Percentiles rank a stretch among this genome's conserved stretches.
phyloP scores from a whole-genome alignment of 2,329 filamentous ascomycete species.

The Drechslerella dactyloides region DNA sequence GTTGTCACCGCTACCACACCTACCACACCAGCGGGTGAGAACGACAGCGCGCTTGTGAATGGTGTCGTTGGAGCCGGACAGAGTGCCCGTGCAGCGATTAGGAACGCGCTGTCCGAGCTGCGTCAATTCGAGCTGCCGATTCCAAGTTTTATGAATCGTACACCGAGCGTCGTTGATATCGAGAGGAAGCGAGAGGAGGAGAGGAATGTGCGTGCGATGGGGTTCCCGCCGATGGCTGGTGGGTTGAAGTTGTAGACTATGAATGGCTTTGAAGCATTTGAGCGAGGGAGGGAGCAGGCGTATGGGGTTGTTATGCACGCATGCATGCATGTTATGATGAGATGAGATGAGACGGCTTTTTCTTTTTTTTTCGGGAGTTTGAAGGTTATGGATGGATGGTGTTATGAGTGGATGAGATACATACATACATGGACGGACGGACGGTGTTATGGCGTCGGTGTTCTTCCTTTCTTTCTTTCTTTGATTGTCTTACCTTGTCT shows the following conservation, averaged over 20 bases:
- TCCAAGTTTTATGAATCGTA: not conserved
- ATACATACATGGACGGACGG: no score
- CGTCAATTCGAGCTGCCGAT: not conserved
- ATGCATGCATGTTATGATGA: not conserved
- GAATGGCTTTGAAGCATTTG: not conserved
- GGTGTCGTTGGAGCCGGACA: no score
- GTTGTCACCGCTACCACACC: no score
- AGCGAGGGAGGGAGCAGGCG: not conserved
- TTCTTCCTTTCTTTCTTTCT: no score
- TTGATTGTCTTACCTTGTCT: no score
- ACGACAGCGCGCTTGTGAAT: no score
- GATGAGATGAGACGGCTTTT: not conserved
- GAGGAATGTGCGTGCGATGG: slow-evolving; percentile 54
- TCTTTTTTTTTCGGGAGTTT: not conserved
- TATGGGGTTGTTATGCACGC: not conserved
- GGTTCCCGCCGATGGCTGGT: slow-evolving; percentile 53
- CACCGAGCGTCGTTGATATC: not conserved
- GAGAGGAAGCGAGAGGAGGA: slow-evolving; percentile 46
- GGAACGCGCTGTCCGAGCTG: not conserved
- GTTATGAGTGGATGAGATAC: not conserved
- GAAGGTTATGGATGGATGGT: not conserved
- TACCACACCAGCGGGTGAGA: no score
- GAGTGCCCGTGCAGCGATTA: no score
- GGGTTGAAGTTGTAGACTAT: slow-evolving; percentile 51
- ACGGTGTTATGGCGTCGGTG: no score